phyloP scores from a whole-genome alignment of 2,329 filamentous ascomycete genomes.

The Hypoxylon sp. region DNA sequence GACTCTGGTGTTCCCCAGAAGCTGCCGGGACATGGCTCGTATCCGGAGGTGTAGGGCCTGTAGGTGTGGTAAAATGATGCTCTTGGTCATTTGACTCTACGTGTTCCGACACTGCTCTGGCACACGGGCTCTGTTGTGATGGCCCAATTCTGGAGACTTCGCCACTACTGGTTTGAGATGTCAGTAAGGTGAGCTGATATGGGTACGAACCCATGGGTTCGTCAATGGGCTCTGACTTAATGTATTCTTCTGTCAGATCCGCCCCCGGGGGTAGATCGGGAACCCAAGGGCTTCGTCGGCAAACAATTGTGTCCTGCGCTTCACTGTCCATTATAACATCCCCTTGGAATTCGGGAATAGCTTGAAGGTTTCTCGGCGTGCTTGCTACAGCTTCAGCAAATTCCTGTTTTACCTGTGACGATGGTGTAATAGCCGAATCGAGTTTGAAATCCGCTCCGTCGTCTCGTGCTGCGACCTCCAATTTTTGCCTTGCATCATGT shows the following conservation, averaged over 20 bases:
- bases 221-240: slow-evolving; percentile 27
- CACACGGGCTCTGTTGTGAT: slow-evolving; percentile 47
- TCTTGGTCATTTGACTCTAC: background rate
- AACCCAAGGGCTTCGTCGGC: slow-evolving; percentile 43
- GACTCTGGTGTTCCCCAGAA: slow-evolving; percentile 6
- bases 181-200: slow-evolving; percentile 2
- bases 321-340: background rate
- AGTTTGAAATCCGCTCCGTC: slow-evolving; percentile 19
- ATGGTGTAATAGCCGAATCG: slow-evolving; percentile 18
- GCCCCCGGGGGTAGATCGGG: slow-evolving; percentile 16
- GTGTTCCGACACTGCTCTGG: slow-evolving; percentile 14
- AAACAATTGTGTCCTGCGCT: background rate
- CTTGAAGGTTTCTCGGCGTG: background rate
- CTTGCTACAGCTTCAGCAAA: slow-evolving; percentile 1
- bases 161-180: slow-evolving; percentile 15
- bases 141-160: slow-evolving; percentile 26
- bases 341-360: slow-evolving; percentile 8
- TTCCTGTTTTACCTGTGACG: slow-evolving; percentile 30
- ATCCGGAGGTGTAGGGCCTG: background rate
- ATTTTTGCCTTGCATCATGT: background rate
- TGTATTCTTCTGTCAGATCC: slow-evolving; percentile 14
- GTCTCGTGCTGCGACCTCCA: background rate
- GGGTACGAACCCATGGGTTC: slow-evolving; percentile 2
- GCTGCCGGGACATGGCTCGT: background rate
- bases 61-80: background rate